These are phyloP conservation scores for Ophiostoma fasciatum DNA, from an alignment of 2,329 filamentous ascomycete genomes.

Conservation along the genomic window DNA sequence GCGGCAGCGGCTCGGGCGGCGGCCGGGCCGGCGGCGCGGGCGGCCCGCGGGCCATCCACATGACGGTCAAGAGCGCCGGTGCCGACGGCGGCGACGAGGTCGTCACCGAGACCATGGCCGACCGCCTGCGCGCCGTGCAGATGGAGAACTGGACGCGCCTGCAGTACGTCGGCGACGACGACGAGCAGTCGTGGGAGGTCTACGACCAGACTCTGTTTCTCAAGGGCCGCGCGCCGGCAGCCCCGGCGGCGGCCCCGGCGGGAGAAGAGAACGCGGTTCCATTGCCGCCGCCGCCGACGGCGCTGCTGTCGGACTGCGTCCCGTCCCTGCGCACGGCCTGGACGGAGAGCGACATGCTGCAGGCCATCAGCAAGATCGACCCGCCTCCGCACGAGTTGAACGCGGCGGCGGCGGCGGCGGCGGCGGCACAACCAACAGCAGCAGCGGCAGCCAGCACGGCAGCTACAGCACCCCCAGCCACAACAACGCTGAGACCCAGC, in stretches of 20 bases:
- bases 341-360: slow-evolving; percentile 28
- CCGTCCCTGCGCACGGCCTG: slow-evolving; percentile 25
- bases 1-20: slow-evolving; percentile 19
- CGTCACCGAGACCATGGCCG: slow-evolving; percentile 55
- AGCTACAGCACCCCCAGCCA: neutral
- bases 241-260: slow-evolving; percentile 5
- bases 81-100: slow-evolving; percentile 45
- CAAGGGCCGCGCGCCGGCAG: slow-evolving; percentile 15
- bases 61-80: slow-evolving; percentile 66
- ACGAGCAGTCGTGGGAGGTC: slow-evolving; percentile 56
- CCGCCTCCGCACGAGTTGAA: slow-evolving; percentile 1
- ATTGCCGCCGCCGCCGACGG: slow-evolving; percentile 7
- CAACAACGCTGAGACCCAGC: neutral
- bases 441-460: neutral
- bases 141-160: slow-evolving; percentile 69
- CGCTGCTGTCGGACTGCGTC: slow-evolving; percentile 22
- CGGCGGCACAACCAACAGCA: neutral
- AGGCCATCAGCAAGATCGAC: slow-evolving; percentile 30
- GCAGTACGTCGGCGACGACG: slow-evolving; percentile 70
- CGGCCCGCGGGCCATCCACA: slow-evolving; percentile 65
- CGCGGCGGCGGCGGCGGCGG: slow-evolving; percentile 2
- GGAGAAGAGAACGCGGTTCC: too few relatives aligned
- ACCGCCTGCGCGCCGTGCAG: slow-evolving; percentile 64
- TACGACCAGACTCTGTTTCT: slow-evolving; percentile 62
- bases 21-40: slow-evolving; percentile 19